Conservation (phyloP, 2,329 filamentous ascomycete genomes). For the Alternaria consortialis region DNA sequence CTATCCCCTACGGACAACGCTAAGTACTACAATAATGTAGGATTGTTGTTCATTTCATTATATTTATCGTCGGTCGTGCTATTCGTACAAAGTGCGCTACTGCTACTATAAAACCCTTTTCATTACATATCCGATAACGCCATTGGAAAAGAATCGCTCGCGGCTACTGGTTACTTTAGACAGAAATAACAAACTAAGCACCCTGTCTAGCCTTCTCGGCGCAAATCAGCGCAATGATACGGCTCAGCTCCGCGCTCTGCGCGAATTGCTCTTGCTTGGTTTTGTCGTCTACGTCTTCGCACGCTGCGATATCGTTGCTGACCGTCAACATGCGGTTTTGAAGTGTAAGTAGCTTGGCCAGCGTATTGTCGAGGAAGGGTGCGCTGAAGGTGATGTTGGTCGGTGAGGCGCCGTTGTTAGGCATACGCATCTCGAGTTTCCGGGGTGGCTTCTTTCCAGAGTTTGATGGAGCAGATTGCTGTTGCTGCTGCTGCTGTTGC, state of each 20-base stretch:
- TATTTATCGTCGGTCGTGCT: neutral
- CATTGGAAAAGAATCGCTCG: neutral
- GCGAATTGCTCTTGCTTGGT: conserved; percentile 61
- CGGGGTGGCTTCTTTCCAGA: conserved; percentile 55
- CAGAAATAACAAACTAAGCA: conserved; percentile 23
- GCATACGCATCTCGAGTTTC: conserved; percentile 61
- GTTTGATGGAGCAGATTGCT: conserved; percentile 21
- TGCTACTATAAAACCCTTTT: neutral
- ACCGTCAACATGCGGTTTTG: conserved; percentile 61
- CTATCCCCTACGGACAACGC: neutral
- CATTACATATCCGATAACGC: neutral
- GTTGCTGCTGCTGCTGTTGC: conserved; percentile 32
- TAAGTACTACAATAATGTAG: neutral
- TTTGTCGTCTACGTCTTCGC: conserved; percentile 56
- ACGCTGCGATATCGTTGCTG: conserved; percentile 57
- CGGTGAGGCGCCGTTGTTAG: conserved; percentile 44
- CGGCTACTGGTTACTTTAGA: neutral
- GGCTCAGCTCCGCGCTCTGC: conserved; percentile 59
- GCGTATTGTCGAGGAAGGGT: conserved; percentile 62
- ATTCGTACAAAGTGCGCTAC: conserved; percentile 16
- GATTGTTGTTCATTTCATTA: neutral
- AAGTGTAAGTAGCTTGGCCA: conserved; percentile 59
- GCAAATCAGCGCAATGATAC: conserved; percentile 62
- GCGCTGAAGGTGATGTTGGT: conserved; percentile 60
- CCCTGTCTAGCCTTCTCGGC: conserved; percentile 62